Conservation (phyloP, 2,329 filamentous ascomycete species). For the Stenocarpella maydis region DNA sequence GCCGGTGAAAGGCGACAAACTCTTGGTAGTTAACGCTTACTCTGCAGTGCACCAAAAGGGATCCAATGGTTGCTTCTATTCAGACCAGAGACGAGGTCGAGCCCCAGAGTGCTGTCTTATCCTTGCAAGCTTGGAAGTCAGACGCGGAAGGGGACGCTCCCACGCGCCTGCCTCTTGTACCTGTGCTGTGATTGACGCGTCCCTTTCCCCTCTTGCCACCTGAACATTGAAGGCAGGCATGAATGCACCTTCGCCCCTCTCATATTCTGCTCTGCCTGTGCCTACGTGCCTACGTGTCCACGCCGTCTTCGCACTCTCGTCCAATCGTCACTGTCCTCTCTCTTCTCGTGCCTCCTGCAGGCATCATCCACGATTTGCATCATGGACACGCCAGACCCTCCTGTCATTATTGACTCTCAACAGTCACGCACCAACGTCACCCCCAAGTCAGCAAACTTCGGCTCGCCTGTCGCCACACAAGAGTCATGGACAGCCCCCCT, state of each 20-base stretch:
- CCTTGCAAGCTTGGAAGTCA: too few relatives aligned
- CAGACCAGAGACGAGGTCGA: too few relatives aligned
- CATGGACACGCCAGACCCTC: slow-evolving; percentile 7
- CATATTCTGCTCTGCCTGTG: background rate
- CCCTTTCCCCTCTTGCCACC: too few relatives aligned
- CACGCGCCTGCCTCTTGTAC: background rate
- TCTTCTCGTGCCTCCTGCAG: background rate
- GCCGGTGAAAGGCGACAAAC: too few relatives aligned
- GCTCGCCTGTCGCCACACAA: background rate
- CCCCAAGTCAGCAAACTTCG: slow-evolving; percentile 4
- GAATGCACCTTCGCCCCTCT: background rate
- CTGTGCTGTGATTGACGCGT: background rate
- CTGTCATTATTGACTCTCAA: background rate
- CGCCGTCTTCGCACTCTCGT: background rate
- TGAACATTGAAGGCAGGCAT: background rate
- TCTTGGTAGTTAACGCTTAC: too few relatives aligned
- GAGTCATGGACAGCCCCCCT: background rate
- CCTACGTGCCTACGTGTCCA: background rate
- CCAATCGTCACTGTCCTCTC: background rate
- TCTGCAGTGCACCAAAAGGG: background rate
- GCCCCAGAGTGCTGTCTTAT: too few relatives aligned
- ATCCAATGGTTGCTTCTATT: background rate
- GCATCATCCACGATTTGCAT: too few relatives aligned
- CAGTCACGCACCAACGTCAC: background rate
- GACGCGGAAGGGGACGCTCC: background rate